These are phyloP conservation scores for Daldinia loculata DNA, from an alignment of 495 filamentous ascomycete species.

Conservation along the genomic window DNA sequence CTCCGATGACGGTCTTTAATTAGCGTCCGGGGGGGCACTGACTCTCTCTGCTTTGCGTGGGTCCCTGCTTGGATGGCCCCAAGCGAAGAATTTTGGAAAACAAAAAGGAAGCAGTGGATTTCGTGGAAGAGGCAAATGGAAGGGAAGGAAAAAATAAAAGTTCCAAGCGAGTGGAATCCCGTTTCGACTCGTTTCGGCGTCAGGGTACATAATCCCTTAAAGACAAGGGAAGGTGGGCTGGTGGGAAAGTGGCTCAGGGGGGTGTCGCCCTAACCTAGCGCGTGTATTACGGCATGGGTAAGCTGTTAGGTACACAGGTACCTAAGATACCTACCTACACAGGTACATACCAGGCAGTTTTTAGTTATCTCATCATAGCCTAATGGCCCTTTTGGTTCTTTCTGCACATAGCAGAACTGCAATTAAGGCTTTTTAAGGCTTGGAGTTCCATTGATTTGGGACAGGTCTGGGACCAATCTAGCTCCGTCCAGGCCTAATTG, in stretches of 20 bases:
- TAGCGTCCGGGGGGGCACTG: conserved; percentile 33
- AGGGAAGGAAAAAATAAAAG: not conserved
- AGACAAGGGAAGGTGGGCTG: conserved; percentile 18
- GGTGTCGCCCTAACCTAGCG: conserved; percentile 27
- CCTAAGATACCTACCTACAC: not conserved
- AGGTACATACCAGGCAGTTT: not conserved
- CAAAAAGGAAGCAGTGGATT: conserved; percentile 40
- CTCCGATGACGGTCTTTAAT: conserved; percentile 46
- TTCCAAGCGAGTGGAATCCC: conserved; percentile 9
- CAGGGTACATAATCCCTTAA: conserved; percentile 36
- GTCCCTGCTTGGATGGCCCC: conserved; percentile 8
- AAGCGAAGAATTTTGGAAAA: conserved; percentile 28
- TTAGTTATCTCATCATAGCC: not conserved
- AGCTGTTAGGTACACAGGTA: not conserved
- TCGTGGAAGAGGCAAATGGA: conserved; percentile 29
- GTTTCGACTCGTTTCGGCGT: conserved; percentile 40
- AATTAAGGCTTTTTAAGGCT: conserved; percentile 27
- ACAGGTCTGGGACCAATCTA: conserved; percentile 35
- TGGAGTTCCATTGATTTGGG: conserved; percentile 43
- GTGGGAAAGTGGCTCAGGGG: conserved; percentile 21
- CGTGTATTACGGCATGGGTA: not conserved
- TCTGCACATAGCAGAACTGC: not conserved
- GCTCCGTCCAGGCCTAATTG: conserved; percentile 19
- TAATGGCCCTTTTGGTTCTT: not conserved
- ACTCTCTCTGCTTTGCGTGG: conserved; percentile 22